Base-by-base conservation (phyloP, 106 monocot species). In the Gastrodia elata region DNA sequence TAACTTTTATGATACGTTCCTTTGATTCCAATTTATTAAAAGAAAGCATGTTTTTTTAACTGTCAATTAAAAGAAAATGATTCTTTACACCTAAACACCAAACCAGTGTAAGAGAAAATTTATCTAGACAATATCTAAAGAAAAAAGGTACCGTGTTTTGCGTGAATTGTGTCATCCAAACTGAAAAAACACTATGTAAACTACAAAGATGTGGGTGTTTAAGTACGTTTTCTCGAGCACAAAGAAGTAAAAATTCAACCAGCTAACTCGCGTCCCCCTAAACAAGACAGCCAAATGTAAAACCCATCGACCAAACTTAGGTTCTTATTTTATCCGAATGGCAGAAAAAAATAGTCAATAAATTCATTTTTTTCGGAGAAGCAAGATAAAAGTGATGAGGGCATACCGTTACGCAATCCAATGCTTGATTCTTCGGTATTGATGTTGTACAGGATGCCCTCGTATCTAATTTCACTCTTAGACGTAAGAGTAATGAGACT, bases 351-450 rank as follows among this genome's bases (percentile, higher is more conserved):
- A 18, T 35, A 67, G 20, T 13, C 8, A 36, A n/a, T 38, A 37
- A 3, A 67, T 35, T 20, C 18, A 11, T 11, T 57, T 14, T 26
- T 20, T 67, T 36, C 67, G 8, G 11, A 40, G 13, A 25, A 24
- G 26, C 6, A 13, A 40, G 24, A 4, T 16, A 46, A 33, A 49
- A 49, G 11, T 2, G 2, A 41, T 28, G 39, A 33, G 8, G 1
- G 39, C 27, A 16, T 82, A 98, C 97, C 97, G 61, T 98, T 91
- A 30, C 82, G 65, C 38, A 98, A 74, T 22, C 91, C 93, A 76
- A 98, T 93, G 83, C 91, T 98, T 80, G 93, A 98, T 75, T 98
- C 97, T 36, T 91, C 83, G 46, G 91, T 93, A 82, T 93, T 91
- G 77, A 98, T 88, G 83, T 82, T 91, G 86, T 87, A 87, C 36